Percentiles rank a stretch among this genome's conserved stretches.
Conservation (phyloP, 345 rosid genomes). For the Syzygium oleosum region DNA sequence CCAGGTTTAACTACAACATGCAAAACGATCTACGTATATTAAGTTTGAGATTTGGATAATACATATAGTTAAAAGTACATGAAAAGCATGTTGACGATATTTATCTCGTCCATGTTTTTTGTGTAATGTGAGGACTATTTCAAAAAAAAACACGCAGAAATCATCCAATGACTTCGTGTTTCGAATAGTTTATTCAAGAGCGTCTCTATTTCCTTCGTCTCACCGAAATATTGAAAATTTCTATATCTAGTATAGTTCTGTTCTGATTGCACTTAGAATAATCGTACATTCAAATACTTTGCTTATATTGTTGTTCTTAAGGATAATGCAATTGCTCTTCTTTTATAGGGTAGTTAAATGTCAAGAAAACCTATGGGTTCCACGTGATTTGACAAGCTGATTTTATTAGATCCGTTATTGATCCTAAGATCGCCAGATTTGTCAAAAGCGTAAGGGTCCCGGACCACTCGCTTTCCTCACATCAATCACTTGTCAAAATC, state of each 20-base stretch:
- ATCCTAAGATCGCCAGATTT: not conserved
- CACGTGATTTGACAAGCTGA: not conserved
- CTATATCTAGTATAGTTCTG: rapidly evolving
- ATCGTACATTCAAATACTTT: not conserved
- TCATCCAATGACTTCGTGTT: not conserved
- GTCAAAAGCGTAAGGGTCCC: not conserved
- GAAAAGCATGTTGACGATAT: not conserved
- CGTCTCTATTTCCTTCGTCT: not conserved
- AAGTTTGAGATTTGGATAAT: not conserved
- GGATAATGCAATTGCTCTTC: not conserved
- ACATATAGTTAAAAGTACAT: not conserved
- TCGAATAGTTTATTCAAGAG: not conserved
- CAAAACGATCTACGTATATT: not conserved
- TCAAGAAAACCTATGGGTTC: not conserved
- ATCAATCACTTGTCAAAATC: not conserved
- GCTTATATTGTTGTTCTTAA: too few species aligned
- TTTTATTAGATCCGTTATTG: not conserved
- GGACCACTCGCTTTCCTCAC: not conserved
- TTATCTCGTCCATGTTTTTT: not conserved
- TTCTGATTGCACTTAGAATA: rapidly evolving
- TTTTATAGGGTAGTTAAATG: not conserved
- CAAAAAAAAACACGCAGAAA: not conserved
- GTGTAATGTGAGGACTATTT: not conserved
- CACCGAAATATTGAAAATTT: rapidly evolving
- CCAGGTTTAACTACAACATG: not conserved